A percentile compares a stretch with the other conserved stretches of the same genome.
Conservation (phyloP, 306 rosid genomes). For the Pachyrhizus erosus region DNA sequence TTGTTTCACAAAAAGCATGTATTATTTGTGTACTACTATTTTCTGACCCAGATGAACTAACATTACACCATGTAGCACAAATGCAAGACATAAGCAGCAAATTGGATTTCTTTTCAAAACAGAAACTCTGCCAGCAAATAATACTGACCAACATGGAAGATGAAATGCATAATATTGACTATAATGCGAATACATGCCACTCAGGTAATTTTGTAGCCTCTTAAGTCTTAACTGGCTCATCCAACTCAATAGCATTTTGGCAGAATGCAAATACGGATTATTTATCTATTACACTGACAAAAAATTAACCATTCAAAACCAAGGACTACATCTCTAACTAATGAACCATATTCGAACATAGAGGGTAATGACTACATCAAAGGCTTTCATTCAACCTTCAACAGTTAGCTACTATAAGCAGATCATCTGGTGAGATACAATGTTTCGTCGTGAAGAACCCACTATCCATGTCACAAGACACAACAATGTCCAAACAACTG, state of each 20-base stretch:
- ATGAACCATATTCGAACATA: conserved; percentile 34
- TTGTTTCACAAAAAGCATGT: too few species aligned
- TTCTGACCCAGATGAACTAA: too few species aligned
- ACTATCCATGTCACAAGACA: neutral
- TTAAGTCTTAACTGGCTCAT: neutral
- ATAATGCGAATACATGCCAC: neutral
- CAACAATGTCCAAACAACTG: conserved; percentile 31
- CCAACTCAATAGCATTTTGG: neutral
- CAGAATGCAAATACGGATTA: neutral
- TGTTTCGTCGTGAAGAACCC: conserved; percentile 6
- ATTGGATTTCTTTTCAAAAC: conserved; percentile 29
- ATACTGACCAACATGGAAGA: conserved; percentile 22
- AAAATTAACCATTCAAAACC: conserved; percentile 28
- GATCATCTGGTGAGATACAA: conserved; percentile 24
- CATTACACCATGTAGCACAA: neutral
- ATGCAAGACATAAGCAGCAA: neutral
- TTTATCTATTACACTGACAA: neutral
- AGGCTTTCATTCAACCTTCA: conserved; percentile 32
- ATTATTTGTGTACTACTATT: too few species aligned
- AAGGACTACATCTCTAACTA: conserved; percentile 45
- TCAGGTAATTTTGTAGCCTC: neutral
- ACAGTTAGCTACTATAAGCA: neutral
- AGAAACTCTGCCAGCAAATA: conserved; percentile 11
- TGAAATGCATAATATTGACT: neutral
- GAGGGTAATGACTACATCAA: conserved; percentile 40